Evolutionary conservation across 257 asterid genomes (phyloP).

Genomic region (Solanum rostratum): DNA sequence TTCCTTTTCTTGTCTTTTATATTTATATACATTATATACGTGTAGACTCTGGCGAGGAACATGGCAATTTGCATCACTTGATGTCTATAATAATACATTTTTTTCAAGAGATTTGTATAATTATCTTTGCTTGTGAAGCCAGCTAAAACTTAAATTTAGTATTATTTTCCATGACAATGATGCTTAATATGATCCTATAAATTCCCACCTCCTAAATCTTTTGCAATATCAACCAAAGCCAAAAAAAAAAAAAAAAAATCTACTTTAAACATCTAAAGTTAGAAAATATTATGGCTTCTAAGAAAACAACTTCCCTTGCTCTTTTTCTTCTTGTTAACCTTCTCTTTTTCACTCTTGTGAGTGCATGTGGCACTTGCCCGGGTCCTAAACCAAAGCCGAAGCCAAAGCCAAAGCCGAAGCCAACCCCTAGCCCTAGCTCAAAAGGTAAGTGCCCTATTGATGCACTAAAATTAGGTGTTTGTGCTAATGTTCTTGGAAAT

Average conservation of each 20-base stretch:
- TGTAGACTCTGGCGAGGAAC: constrained; percentile 2
- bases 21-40: too few relatives aligned
- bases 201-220: constrained; percentile 1
- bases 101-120: constrained; percentile 1
- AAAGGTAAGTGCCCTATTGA: constrained; percentile 42
- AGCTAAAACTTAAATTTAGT: constrained; percentile 22
- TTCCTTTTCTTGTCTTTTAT: background rate
- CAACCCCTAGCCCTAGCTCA: constrained; percentile 11
- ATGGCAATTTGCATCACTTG: constrained; percentile 25
- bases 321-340: constrained; percentile 38
- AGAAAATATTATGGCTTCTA: constrained; percentile 35
- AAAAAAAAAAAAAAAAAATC: background rate
- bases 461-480: constrained; percentile 43
- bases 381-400: constrained; percentile 9
- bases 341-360: constrained; percentile 31
- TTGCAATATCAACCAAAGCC: constrained; percentile 10
- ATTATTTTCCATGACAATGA: background rate
- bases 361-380: constrained; percentile 37
- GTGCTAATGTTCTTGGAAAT: constrained; percentile 38
- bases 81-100: constrained; percentile 14
- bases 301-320: constrained; percentile 20
- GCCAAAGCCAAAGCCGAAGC: constrained; percentile 26
- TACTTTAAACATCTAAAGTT: background rate
- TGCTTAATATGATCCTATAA: constrained; percentile 17
- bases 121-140: constrained; percentile 12